These are phyloP conservation scores for Clonostachys sp. DNA, from an alignment of 2,329 filamentous ascomycete species.

Conservation along the genomic window DNA sequence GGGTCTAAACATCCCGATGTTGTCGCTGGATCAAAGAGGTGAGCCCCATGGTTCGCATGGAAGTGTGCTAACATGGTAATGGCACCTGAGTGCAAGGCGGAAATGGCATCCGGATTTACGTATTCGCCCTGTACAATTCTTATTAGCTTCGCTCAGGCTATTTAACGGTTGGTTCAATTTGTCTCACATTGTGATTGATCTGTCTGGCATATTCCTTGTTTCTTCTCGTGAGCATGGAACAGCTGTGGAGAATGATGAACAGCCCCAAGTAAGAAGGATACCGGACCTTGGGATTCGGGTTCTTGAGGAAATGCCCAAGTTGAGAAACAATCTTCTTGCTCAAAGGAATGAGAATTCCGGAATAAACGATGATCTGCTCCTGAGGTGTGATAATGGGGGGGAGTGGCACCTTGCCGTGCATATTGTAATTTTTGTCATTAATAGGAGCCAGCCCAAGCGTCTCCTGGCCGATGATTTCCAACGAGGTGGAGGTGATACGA, in stretches of 20 bases:
- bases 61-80: background rate
- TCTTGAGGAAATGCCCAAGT: background rate
- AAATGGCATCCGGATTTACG: background rate
- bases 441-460: background rate
- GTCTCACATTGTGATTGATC: background rate
- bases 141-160: background rate
- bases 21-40: background rate
- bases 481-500: background rate
- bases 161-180: background rate
- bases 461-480: background rate
- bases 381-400: background rate
- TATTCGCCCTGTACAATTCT: background rate
- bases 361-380: background rate
- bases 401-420: background rate
- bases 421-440: background rate
- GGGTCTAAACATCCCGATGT: background rate
- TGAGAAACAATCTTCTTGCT: background rate
- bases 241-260: slow-evolving; percentile 7
- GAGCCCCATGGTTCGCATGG: background rate
- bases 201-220: background rate
- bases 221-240: slow-evolving; percentile 2
- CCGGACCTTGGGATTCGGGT: background rate
- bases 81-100: background rate
- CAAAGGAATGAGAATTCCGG: background rate
- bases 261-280: slow-evolving; percentile 4